Percentiles rank a stretch among this genome's conserved stretches.
Evolutionary conservation across 169 alveolate genomes (phyloP).

Genomic region (Perkinsus marinus): DNA sequence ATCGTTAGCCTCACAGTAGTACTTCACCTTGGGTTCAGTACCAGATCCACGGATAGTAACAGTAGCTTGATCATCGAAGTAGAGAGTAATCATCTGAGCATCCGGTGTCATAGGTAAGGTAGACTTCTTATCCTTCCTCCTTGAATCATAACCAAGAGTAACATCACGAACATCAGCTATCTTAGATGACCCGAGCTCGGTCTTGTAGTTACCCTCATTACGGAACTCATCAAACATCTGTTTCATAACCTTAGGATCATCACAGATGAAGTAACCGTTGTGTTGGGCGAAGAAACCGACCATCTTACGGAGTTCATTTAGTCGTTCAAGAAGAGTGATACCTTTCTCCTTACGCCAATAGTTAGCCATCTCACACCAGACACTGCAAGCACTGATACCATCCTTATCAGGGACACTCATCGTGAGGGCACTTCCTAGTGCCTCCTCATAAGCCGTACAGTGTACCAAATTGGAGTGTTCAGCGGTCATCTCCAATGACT

Average conservation of each 20-base stretch:
- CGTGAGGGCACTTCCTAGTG: conserved; percentile 39
- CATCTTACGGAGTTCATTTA: conserved; percentile 16
- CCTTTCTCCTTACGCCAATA: conserved; percentile 2
- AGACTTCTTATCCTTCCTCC: conserved; percentile 29
- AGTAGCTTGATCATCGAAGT: conserved; percentile 29
- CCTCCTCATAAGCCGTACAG: conserved; percentile 31
- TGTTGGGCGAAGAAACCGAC: conserved; percentile 33
- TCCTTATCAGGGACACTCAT: conserved; percentile 39
- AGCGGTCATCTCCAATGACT: conserved; percentile 23
- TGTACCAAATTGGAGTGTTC: conserved; percentile 27
- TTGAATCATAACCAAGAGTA: conserved; percentile 40
- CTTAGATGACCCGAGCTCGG: conserved; percentile 26
- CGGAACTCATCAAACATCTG: conserved; percentile 35
- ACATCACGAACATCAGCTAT: conserved; percentile 30
- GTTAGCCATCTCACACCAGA: conserved; percentile 32
- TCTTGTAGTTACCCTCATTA: conserved; percentile 21
- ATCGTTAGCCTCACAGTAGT: conserved; percentile 23
- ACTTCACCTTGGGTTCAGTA: conserved; percentile 46
- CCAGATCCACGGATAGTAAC: conserved; percentile 38
- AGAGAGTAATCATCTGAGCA: conserved; percentile 36
- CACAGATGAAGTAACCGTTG: conserved; percentile 30
- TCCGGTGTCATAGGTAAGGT: conserved; percentile 31
- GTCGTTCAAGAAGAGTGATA: conserved; percentile 15
- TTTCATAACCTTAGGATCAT: conserved; percentile 22
- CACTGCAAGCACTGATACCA: conserved; percentile 42